Percentiles rank a stretch among this genome's conserved stretches.
phyloP scores from a whole-genome alignment of 148 eudicot genomes.

The Amaranthus cruentus region DNA sequence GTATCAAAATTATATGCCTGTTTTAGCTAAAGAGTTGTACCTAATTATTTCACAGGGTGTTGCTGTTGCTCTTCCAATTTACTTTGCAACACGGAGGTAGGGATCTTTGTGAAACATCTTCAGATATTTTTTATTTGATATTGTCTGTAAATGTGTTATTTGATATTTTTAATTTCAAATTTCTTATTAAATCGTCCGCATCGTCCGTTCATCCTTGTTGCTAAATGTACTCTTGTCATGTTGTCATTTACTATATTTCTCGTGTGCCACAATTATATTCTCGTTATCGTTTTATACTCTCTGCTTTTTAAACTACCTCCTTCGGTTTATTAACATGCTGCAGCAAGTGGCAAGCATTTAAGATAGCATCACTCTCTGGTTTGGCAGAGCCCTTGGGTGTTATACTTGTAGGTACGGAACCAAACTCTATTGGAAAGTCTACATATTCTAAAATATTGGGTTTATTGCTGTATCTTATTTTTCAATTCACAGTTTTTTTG shows the following conservation, averaged over 20 bases:
- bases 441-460: not conserved
- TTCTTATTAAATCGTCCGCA: no score
- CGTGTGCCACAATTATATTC: not conserved
- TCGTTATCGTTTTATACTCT: not conserved
- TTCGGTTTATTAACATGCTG: conserved; percentile 20
- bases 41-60: conserved; percentile 59
- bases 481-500: not conserved
- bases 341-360: conserved; percentile 99
- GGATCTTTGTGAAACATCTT: not conserved
- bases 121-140: not conserved
- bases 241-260: not conserved
- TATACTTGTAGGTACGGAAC: conserved; percentile 72
- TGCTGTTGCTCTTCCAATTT: conserved; percentile 99
- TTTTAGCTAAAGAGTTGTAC: conserved; percentile 11
- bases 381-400: conserved; percentile 97
- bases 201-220: no score
- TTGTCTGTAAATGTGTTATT: not conserved
- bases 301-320: not conserved
- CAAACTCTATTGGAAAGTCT: not conserved
- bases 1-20: conserved; percentile 2
- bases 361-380: conserved; percentile 93
- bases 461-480: not conserved
- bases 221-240: no score
- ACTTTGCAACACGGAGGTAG: conserved; percentile 94
- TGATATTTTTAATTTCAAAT: not conserved